Evolutionary conservation across 768 basidiomycete species (phyloP), one percentile per base, ranked within the genome.

Genomic region (Coprinopsis strossmayeri): DNA sequence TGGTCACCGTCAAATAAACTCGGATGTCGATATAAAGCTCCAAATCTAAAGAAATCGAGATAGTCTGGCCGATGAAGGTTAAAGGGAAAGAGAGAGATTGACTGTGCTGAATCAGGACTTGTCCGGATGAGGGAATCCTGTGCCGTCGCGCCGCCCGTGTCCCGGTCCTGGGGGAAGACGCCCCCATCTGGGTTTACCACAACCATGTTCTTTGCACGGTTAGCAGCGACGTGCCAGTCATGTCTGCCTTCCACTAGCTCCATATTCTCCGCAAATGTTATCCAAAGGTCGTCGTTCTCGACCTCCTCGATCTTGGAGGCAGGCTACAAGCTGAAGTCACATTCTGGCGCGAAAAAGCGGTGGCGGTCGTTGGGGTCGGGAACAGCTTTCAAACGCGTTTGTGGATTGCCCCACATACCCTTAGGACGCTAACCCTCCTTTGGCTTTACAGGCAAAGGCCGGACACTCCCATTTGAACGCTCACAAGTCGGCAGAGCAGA

Each of bases 381-480:
- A 15, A 70, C 62, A 38, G 61, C 69, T 13, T 90, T 88, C 71
- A 89, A 90, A 72, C 84, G 87, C 56, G 87, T 89, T 51, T 37
- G 82, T 51, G n/a, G n/a, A n/a, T n/a, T n/a, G n/a, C n/a, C n/a
- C n/a, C n/a, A n/a, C n/a, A n/a, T n/a, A n/a, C n/a, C n/a, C n/a
- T n/a, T n/a, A n/a, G n/a, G n/a, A n/a, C n/a, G n/a, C n/a, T n/a
- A n/a, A n/a, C n/a, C n/a, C n/a, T n/a, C n/a, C n/a, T n/a, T n/a
- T n/a, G n/a, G n/a, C n/a, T n/a, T n/a, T n/a, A n/a, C n/a, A 90
- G 87, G 82, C 73, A 5, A 77, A 81, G 50, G 82, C 87, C n/a
- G 77, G 75, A 11, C 84, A 83, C 58, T 73, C 76, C 5, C 87
- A 90, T 73, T 68, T 83, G 64, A 89, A 90, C 55, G 78, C 79